phyloP scores from a whole-genome alignment of 306 rosid genomes.

The Parietaria judaica region DNA sequence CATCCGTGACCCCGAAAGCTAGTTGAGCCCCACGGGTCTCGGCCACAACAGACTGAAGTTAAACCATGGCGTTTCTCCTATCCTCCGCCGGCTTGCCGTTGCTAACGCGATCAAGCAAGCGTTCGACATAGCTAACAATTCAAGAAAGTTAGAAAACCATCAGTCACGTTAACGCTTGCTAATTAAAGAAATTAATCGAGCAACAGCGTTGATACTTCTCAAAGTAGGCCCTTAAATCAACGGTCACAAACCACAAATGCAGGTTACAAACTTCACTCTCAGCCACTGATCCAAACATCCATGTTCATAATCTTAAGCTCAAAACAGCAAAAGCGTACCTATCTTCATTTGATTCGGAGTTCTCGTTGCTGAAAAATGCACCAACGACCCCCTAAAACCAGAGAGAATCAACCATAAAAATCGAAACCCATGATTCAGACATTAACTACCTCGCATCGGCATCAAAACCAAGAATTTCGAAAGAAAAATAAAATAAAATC shows the following conservation, averaged over 20 bases:
- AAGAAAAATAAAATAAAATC: background rate
- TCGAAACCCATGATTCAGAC: too few relatives aligned
- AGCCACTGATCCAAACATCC: background rate
- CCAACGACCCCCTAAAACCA: constrained; percentile 75
- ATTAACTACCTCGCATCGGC: too few relatives aligned
- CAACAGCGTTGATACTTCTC: background rate
- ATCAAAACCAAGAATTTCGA: background rate
- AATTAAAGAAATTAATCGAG: too few relatives aligned
- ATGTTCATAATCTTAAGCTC: background rate
- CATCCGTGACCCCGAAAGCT: constrained; percentile 95
- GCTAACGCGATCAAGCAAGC: constrained; percentile 85
- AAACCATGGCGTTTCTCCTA: constrained; percentile 72
- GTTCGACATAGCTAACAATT: constrained; percentile 62
- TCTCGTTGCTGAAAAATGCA: constrained; percentile 81
- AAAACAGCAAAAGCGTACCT: constrained; percentile 30
- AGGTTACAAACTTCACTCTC: background rate
- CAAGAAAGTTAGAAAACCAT: constrained; percentile 1
- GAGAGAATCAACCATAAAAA: background rate
- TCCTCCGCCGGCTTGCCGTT: constrained; percentile 86
- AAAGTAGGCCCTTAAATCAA: background rate
- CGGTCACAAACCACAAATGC: background rate
- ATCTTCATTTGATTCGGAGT: constrained; percentile 65
- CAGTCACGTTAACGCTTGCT: background rate
- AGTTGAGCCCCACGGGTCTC: constrained; percentile 72
- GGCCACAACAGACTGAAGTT: constrained; percentile 83